A percentile compares a stretch with the other conserved stretches of the same genome.
phyloP scores from a whole-genome alignment of 192 early-diverging fungal genomes.

The Coemansia sp. region DNA sequence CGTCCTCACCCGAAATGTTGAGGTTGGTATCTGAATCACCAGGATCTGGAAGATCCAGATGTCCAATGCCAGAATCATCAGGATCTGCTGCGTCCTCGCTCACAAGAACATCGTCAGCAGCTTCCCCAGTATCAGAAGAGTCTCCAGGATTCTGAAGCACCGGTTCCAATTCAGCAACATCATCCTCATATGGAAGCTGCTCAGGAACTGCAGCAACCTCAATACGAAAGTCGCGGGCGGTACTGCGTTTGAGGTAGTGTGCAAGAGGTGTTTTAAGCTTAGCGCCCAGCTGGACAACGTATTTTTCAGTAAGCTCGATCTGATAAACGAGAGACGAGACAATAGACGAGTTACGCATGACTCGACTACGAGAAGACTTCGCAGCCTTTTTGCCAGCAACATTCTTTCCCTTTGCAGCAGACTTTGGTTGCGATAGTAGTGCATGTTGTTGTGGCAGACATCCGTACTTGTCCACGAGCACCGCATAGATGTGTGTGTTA shows the following conservation, averaged over 20 bases:
- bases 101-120: slow-evolving; percentile 18
- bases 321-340: slow-evolving; percentile 71
- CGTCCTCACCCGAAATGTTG: slow-evolving; percentile 8
- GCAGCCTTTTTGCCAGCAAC: slow-evolving; percentile 1
- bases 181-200: not conserved
- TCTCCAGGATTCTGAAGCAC: not conserved
- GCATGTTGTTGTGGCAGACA: not conserved
- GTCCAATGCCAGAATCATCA: slow-evolving; percentile 5
- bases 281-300: slow-evolving; percentile 65
- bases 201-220: slow-evolving; percentile 48
- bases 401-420: slow-evolving; percentile 9
- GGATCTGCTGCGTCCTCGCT: slow-evolving; percentile 11
- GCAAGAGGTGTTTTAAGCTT: slow-evolving; percentile 73
- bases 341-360: slow-evolving; percentile 68
- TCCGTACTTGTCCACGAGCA: slow-evolving; percentile 31
- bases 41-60: slow-evolving; percentile 8
- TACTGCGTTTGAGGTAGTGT: slow-evolving; percentile 75
- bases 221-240: slow-evolving; percentile 77
- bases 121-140: slow-evolving; percentile 8
- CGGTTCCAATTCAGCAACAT: not conserved
- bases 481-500: slow-evolving; percentile 22
- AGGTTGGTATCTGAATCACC: slow-evolving; percentile 5
- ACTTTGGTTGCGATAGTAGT: not conserved
- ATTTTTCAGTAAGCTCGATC: slow-evolving; percentile 76
- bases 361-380: slow-evolving; percentile 48